Evolutionary conservation across 106 monocot species (phyloP), one percentile per base, ranked within the genome.

Genomic region (Platanthera guangdongensis): DNA sequence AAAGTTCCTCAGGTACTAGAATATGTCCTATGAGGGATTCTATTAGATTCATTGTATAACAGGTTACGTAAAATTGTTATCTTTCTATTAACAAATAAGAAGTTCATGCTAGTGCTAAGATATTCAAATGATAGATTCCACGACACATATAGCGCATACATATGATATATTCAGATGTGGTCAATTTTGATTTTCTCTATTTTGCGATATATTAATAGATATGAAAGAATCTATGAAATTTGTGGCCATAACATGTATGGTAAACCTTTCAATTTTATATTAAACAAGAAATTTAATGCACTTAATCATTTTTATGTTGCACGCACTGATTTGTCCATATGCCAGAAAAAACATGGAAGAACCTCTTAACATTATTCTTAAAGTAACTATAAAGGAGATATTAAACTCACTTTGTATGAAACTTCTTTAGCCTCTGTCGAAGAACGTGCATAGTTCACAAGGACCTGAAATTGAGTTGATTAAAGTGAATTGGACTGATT

Each of bases 391-490:
- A 18, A 68, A 68, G 15, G 67, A 25, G 30, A 16, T 47, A 72
- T 2, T 12, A 47, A 30, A 60, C 88, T 81, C 72, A 94, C 97
- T 84, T 94, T 88, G 75, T 92, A 82, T 16, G 85, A 81, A 74
- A 99, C 94, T 78, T 86, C 89, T 69, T 99, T 91, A 80, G 97
- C 97, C 75, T 99, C 97, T 47, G 88, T 94, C 78, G 94, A 87
- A 78, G 97, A 99, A 67, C 94, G 87, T 65, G 97, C 97, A 80
- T 99, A 99, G 86, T 99, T 99, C 50, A 99, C 91, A 75, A 99
- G 88, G 51, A 99, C 92, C 97, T 99, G 75, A 62, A 79, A 82
- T 72, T 72, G 8, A 48, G 12, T 67, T 11, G 16, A 48, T 48
- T 70, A 5, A 48, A 6, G 46, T 16, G 10, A 13, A 47, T 0